Base-by-base conservation (phyloP, 108 stramenopile species). In the Mayamaea pseudoterrestris region DNA sequence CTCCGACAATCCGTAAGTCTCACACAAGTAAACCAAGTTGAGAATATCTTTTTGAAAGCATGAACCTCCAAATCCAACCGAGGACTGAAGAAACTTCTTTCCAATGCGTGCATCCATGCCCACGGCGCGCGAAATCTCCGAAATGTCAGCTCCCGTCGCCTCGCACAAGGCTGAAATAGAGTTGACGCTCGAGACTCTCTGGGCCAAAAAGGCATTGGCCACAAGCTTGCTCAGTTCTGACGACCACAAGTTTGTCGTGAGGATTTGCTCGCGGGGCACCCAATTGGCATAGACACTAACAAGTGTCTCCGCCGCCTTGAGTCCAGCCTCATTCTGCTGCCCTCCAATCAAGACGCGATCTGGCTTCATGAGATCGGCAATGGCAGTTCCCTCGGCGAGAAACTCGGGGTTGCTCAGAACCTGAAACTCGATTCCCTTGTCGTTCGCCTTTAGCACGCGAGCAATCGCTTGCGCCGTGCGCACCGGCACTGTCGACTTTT, bases 41-140 rank as follows among this genome's bases (percentile, higher is more conserved):
- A 99, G 91, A 49, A 99, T 96, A 61, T 99, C 98, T 70, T 99
- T 99, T 74, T 98, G 95, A 91, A 99, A 99, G 81, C 98, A 99
- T 7, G 85, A 89, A 39, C 98, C 98, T 42, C 98, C 98, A 59
- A 98, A 98, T 20, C 98, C 98, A 29, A 99, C 94, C 1, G 93
- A 94, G 53, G 96, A 68, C 58, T 93, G 81, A 57, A 99, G 80
- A 73, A 99, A 99, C 25, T 92, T 76, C 60, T 80, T 78, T 45
- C 98, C 98, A 49, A 99, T 98, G 58, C 98, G 96, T 41, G 70
- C 82, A 70, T 99, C 98, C 66, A 83, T 94, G 30, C 96, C 96
- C 22, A 97, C 90, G 13, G 98, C 96, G 25, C 94, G 83, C 27
- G 92, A 83, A 39, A 98, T 94, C 69, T 99, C 95, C 9, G 65